These are phyloP conservation scores for Elsinoe batatas DNA, from an alignment of 2,329 filamentous ascomycete species.

Conservation along the genomic window DNA sequence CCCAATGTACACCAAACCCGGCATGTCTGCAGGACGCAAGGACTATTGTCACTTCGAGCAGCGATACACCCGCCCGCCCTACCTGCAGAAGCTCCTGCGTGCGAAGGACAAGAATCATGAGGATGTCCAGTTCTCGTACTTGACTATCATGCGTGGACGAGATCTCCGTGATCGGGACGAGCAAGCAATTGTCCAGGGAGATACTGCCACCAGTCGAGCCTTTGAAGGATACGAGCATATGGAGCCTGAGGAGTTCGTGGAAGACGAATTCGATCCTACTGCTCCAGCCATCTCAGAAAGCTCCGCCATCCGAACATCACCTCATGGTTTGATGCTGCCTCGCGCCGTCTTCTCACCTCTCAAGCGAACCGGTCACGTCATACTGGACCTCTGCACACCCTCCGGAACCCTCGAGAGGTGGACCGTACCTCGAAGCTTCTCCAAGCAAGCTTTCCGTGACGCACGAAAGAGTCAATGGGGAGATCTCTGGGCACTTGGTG, in stretches of 20 bases:
- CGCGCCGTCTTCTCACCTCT: constrained; percentile 69
- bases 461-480: constrained; percentile 87
- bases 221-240: constrained; percentile 60
- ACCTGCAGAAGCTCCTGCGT: constrained; percentile 66
- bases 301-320: constrained; percentile 9
- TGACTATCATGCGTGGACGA: constrained; percentile 72
- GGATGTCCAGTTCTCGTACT: constrained; percentile 81
- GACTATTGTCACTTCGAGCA: constrained; percentile 90
- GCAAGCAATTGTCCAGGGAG: constrained; percentile 38
- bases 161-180: constrained; percentile 39
- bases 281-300: constrained; percentile 15
- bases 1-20: constrained; percentile 69
- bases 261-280: constrained; percentile 14
- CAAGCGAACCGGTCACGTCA: constrained; percentile 81
- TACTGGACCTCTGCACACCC: constrained; percentile 83
- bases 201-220: constrained; percentile 52
- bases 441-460: constrained; percentile 76
- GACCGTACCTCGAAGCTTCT: constrained; percentile 77
- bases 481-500: constrained; percentile 89
- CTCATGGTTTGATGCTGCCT: constrained; percentile 57
- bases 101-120: constrained; percentile 69
- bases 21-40: constrained; percentile 62
- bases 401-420: constrained; percentile 80
- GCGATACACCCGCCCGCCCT: constrained; percentile 73
- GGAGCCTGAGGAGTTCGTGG: neutral